These are phyloP conservation scores for Dactylis glomerata DNA, from an alignment of 176 grass and related monocot species.

Conservation along the genomic window DNA sequence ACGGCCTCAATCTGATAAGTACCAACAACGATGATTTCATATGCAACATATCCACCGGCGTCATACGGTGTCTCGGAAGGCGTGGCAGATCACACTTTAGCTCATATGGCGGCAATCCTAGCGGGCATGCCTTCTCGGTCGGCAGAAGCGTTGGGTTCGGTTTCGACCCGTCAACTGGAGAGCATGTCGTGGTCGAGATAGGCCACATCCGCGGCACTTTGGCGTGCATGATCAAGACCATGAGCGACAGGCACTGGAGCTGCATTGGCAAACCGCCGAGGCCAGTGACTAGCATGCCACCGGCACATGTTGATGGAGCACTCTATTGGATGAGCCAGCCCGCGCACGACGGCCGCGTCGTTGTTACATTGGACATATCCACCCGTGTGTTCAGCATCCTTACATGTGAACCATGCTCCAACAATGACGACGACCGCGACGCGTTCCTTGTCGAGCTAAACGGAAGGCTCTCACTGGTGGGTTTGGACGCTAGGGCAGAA, in stretches of 20 bases:
- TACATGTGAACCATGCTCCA: neutral
- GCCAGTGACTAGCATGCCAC: conserved; percentile 11
- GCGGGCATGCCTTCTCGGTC: neutral
- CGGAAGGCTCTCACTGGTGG: neutral
- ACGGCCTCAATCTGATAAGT: conserved; percentile 20
- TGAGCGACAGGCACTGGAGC: neutral
- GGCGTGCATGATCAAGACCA: conserved; percentile 8
- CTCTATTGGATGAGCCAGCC: conserved; percentile 19
- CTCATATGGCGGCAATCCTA: neutral
- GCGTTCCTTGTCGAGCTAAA: neutral
- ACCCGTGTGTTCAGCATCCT: neutral
- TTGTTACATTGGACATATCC: neutral
- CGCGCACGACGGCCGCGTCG: neutral
- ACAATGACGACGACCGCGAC: neutral
- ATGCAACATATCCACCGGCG: conserved; percentile 11
- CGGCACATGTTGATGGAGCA: conserved; percentile 1
- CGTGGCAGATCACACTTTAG: neutral
- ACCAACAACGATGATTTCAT: conserved; percentile 7
- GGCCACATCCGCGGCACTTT: neutral
- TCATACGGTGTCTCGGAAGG: neutral
- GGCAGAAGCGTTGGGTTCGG: neutral
- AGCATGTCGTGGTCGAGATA: conserved; percentile 22
- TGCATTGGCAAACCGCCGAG: neutral
- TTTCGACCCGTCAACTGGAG: neutral
- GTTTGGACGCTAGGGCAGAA: neutral